These are phyloP conservation scores for Casuarina glauca DNA, from an alignment of 306 rosid genomes.

Conservation along the genomic window DNA sequence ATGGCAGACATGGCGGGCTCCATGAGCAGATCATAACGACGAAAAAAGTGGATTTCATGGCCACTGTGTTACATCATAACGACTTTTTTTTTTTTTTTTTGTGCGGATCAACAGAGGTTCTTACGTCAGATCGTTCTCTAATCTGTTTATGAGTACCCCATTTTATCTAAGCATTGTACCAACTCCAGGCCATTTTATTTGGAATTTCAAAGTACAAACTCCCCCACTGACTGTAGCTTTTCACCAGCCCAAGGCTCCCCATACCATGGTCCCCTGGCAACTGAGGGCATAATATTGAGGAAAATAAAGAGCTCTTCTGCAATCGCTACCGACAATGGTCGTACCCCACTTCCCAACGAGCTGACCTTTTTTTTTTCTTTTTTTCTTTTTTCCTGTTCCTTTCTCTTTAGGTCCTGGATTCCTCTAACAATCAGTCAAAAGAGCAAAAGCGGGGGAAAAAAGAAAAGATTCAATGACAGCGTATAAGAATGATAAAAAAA, in stretches of 20 bases:
- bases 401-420: not conserved
- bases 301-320: not conserved
- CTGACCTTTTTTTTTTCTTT: no score
- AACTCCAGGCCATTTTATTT: no score
- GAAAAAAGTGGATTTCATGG: not conserved
- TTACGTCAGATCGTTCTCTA: no score
- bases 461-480: no score
- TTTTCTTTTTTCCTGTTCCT: not conserved
- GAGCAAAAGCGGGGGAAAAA: not conserved
- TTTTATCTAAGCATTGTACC: no score
- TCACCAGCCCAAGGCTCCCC: no score
- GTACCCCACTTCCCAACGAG: not conserved
- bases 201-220: no score
- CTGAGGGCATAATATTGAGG: not conserved
- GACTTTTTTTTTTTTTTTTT: no score
- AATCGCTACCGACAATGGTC: slow-evolving; percentile 19
- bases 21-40: not conserved
- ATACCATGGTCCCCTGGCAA: not conserved
- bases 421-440: not conserved
- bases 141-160: no score
- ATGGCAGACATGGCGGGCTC: not conserved
- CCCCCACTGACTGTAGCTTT: no score
- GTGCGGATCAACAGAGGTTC: no score
- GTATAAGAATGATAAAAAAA: no score
- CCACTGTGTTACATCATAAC: not conserved